These are phyloP conservation scores for Mariannaea elegans DNA, from an alignment of 2,329 filamentous ascomycete species.

Conservation along the genomic window DNA sequence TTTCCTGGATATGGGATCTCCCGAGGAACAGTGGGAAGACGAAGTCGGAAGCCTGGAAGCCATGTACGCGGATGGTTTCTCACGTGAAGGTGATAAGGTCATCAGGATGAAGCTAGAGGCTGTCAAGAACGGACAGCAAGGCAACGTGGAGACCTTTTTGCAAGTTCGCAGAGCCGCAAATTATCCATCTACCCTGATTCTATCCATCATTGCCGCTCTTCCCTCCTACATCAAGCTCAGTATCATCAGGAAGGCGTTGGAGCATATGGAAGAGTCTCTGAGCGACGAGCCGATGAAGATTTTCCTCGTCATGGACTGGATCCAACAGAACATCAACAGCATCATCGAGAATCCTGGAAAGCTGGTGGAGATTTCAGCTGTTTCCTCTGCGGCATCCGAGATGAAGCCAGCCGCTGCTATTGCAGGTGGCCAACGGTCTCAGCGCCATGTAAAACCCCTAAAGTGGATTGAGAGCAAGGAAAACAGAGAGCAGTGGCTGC, in stretches of 20 bases:
- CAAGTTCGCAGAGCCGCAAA: slow-evolving; percentile 76
- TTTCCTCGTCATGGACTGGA: slow-evolving; percentile 89
- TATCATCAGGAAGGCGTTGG: slow-evolving; percentile 79
- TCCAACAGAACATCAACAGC: slow-evolving; percentile 83
- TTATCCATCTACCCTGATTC: slow-evolving; percentile 77
- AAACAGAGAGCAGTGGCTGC: slow-evolving; percentile 75
- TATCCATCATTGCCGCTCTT: slow-evolving; percentile 75
- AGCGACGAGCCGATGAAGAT: slow-evolving; percentile 88
- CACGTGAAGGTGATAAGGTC: slow-evolving; percentile 65
- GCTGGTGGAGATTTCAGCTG: slow-evolving; percentile 84
- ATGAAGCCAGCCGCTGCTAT: slow-evolving; percentile 47
- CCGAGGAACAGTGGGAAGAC: slow-evolving; percentile 80
- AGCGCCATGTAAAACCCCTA: slow-evolving; percentile 66
- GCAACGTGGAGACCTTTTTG: slow-evolving; percentile 62
- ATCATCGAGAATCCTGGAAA: slow-evolving; percentile 87
- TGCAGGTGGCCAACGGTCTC: slow-evolving; percentile 41
- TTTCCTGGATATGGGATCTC: slow-evolving; percentile 58
- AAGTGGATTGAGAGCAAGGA: slow-evolving; percentile 68
- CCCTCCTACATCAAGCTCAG: slow-evolving; percentile 95
- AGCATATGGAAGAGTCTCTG: slow-evolving; percentile 74
- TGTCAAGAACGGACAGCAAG: slow-evolving; percentile 59
- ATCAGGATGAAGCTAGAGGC: slow-evolving; percentile 75
- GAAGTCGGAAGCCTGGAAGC: slow-evolving; percentile 86
- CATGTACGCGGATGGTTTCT: slow-evolving; percentile 82
- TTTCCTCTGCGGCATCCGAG: slow-evolving; percentile 73